A percentile compares a stretch with the other conserved stretches of the same genome.
phyloP scores from a whole-genome alignment of 2,329 filamentous ascomycete species.

The Stagonosporopsis vannaccii region DNA sequence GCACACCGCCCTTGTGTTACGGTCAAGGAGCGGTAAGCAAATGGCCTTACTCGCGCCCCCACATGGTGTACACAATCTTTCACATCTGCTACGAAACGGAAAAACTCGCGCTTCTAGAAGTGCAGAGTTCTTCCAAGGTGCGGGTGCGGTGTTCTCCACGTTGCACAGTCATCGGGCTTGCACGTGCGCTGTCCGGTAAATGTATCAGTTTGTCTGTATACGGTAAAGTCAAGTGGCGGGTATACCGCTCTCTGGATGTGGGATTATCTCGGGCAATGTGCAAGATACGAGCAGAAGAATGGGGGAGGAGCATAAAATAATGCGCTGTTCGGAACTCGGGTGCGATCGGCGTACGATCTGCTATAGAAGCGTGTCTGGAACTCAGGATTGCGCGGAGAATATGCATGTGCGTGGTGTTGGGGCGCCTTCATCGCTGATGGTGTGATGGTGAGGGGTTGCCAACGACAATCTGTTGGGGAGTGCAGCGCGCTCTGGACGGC shows the following conservation, averaged over 20 bases:
- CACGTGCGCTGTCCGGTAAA: conserved; percentile 10
- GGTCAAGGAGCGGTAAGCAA: conserved; percentile 19
- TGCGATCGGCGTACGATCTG: conserved; percentile 36
- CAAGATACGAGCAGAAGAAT: not conserved
- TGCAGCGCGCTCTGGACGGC: not conserved
- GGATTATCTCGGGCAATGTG: not conserved
- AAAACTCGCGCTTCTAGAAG: conserved; percentile 8
- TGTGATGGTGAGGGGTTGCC: conserved; percentile 30
- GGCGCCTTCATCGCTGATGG: conserved; percentile 18
- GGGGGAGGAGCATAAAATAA: not conserved
- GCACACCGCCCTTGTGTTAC: conserved; percentile 11
- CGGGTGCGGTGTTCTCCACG: not conserved
- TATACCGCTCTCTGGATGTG: not conserved
- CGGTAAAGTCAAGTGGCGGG: not conserved
- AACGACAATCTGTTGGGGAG: conserved; percentile 6
- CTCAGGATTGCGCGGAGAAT: conserved; percentile 29
- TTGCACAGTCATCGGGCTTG: not conserved
- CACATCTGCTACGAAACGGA: conserved; percentile 1
- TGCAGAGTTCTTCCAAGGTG: not conserved
- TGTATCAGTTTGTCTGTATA: not conserved
- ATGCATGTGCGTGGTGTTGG: conserved; percentile 15
- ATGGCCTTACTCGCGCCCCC: not conserved
- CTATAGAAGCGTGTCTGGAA: conserved; percentile 35
- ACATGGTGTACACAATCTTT: conserved; percentile 13
- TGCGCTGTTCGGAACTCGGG: conserved; percentile 20